Percentiles rank a stretch among this genome's conserved stretches.
Evolutionary conservation across 1,284 basidiomycete genomes (phyloP).

Genomic region (Rhodotorula mucilaginosa): DNA sequence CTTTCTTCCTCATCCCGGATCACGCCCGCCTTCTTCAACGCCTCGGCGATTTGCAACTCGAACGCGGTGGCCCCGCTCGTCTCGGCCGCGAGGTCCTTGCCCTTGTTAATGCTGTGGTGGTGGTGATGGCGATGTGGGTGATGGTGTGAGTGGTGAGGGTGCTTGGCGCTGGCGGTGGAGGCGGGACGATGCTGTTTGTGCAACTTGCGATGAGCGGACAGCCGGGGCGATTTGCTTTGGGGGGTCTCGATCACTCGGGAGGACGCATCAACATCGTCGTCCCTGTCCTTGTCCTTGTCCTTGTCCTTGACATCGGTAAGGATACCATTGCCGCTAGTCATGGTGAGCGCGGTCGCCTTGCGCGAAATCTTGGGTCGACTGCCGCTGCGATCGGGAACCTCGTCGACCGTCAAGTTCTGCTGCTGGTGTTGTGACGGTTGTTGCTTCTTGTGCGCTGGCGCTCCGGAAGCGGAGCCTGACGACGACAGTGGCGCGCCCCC

Average conservation of each 20-base stretch:
- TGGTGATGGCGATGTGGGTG: background rate
- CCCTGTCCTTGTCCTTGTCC: background rate
- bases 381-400: background rate
- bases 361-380: background rate
- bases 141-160: background rate
- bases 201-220: no score
- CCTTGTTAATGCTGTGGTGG: background rate
- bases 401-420: conserved; percentile 31
- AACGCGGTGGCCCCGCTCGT: background rate
- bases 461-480: background rate
- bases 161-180: background rate
- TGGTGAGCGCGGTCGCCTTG: background rate
- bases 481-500: background rate
- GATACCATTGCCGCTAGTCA: background rate
- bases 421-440: background rate
- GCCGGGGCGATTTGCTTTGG: no score
- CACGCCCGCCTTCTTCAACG: conserved; percentile 12
- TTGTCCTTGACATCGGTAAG: background rate
- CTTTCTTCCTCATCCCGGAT: conserved; percentile 23
- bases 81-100: background rate
- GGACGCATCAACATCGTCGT: no score
- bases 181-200: no score
- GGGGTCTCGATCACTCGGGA: no score
- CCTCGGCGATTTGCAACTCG: conserved; percentile 11
- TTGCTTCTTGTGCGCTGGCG: background rate